A percentile compares a stretch with the other conserved stretches of the same genome.
Conservation (phyloP, 805 yeast species). For the Yarrowia keelungensis region DNA sequence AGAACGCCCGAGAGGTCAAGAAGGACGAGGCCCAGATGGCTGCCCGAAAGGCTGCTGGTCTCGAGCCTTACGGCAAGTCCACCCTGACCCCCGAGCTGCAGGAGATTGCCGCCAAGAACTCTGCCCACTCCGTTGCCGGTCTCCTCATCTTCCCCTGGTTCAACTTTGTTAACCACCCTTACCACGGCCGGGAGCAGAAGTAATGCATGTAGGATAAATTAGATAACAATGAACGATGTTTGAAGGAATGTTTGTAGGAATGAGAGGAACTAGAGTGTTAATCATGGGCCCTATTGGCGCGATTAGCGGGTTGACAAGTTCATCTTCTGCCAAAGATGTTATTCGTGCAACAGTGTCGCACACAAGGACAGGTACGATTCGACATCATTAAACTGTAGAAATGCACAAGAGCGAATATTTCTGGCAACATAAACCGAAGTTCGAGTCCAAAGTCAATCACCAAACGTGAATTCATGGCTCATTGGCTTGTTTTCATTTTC, state of each 20-base stretch:
- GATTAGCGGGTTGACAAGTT: too few relatives aligned
- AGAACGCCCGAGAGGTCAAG: constrained; percentile 71
- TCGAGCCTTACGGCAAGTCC: constrained; percentile 70
- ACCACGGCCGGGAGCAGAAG: constrained; percentile 60
- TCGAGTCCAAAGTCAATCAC: too few relatives aligned
- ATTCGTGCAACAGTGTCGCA: too few relatives aligned
- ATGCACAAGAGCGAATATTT: too few relatives aligned
- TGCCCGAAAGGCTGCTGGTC: constrained; percentile 65
- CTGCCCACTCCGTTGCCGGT: constrained; percentile 69
- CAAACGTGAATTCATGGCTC: too few relatives aligned
- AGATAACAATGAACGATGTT: constrained; percentile 26
- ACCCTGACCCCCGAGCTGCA: constrained; percentile 71
- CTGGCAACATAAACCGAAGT: too few relatives aligned
- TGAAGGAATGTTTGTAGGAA: neutral
- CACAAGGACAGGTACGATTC: too few relatives aligned
- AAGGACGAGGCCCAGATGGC: constrained; percentile 79
- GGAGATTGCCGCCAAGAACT: constrained; percentile 77
- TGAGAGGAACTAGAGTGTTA: too few relatives aligned
- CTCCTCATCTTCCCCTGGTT: constrained; percentile 78
- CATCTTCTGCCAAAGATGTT: too few relatives aligned
- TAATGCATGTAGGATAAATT: constrained; percentile 35
- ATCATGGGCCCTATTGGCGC: too few relatives aligned
- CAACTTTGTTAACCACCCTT: constrained; percentile 79
- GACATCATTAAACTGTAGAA: too few relatives aligned
- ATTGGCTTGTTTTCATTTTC: too few relatives aligned